Percentiles rank a stretch among this genome's conserved stretches.
phyloP scores from a whole-genome alignment of 345 rosid genomes.

The Brassica juncea region DNA sequence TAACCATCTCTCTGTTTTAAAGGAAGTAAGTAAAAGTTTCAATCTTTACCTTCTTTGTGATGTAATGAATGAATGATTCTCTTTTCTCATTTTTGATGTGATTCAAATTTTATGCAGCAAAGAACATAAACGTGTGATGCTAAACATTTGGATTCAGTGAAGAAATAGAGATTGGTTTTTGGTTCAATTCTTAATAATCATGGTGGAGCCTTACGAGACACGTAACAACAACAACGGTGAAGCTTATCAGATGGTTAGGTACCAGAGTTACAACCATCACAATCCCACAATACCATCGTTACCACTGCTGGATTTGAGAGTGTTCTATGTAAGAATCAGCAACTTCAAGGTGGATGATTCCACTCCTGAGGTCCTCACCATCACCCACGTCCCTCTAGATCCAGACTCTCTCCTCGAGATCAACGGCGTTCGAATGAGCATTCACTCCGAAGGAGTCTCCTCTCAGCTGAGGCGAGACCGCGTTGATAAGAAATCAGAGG shows the following conservation, averaged over 20 bases:
- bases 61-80: neutral
- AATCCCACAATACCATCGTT: conserved; percentile 32
- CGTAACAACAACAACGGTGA: conserved; percentile 33
- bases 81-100: neutral
- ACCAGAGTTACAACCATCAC: conserved; percentile 60
- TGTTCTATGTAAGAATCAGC: conserved; percentile 82
- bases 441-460: conserved; percentile 60
- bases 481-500: conserved; percentile 76
- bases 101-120: conserved; percentile 28
- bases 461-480: conserved; percentile 79
- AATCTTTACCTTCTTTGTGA: conserved; percentile 24
- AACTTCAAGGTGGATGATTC: conserved; percentile 66
- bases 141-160: conserved; percentile 14
- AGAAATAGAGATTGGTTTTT: conserved; percentile 13
- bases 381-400: conserved; percentile 73
- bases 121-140: conserved; percentile 4
- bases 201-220: conserved; percentile 58
- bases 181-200: conserved; percentile 30
- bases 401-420: conserved; percentile 78
- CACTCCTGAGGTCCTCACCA: conserved; percentile 69
- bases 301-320: conserved; percentile 77
- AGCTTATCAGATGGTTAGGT: conserved; percentile 53
- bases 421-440: conserved; percentile 61
- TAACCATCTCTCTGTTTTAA: conserved; percentile 27
- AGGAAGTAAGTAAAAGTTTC: conserved; percentile 32